Evolutionary conservation across 257 asterid genomes (phyloP), one percentile per base, ranked within the genome.

Genomic region (Fraxinus quadrangulata): DNA sequence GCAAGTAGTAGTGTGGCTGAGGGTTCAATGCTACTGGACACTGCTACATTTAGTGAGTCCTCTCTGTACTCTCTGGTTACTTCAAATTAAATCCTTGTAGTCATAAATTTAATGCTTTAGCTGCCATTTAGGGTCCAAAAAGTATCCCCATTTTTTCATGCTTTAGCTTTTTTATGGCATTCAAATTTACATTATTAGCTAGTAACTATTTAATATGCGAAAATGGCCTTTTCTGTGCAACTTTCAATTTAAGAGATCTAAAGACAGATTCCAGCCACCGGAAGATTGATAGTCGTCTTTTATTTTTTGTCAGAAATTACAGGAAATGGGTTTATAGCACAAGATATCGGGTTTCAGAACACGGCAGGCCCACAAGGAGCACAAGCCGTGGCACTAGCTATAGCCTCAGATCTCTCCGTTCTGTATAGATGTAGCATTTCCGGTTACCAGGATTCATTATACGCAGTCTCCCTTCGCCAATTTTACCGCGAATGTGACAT

Each of bases 401-500:
- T 82, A 0, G 83, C 86, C n/a, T 82, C 88, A 12, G 88, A 85
- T 74, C 81, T 31, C 26, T 69, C 86, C 6, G 86, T 78, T 0
- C 24, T 85, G 21, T 80, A 77, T 79, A 33, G 82, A 33, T 85
- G 88, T 37, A 82, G 84, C 26, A 81, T 85, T 49, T 70, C 74
- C 0, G 88, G 88, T 31, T 82, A 85, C 71, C 88, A 85, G 45
- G 88, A 85, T 33, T 82, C 88, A 0, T 28, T 85, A 14, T 85
- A 82, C 34, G 86, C 88, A 0, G 45, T 49, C 16, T 51, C 86
- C 79, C 83, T 82, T 36, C 86, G 86, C 3, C 88, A 85, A 24
- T 85, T 85, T 78, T 82, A 82, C 83, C 61, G 86, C 1, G 88
- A 85, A 33, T 85, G 88, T 28, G 88, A 85, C 70, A 85, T 85